phyloP scores from a whole-genome alignment of 352 stramenopile genomes.

The Phytophthora pluvialis region DNA sequence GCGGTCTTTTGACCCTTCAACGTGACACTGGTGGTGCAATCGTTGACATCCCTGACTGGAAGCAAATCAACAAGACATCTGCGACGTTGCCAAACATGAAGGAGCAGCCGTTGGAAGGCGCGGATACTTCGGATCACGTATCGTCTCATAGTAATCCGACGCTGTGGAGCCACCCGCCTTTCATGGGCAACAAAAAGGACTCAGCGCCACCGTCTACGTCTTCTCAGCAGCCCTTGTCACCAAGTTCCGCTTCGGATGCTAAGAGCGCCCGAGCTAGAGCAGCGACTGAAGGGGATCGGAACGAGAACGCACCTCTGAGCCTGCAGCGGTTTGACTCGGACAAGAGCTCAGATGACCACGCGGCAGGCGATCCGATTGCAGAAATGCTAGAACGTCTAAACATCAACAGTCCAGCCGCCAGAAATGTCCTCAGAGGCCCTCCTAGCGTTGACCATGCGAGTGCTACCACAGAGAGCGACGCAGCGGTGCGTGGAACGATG shows the following conservation, averaged over 20 bases:
- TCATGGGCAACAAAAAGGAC: slow-evolving; percentile 48
- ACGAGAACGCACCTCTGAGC: slow-evolving; percentile 12
- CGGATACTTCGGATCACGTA: slow-evolving; percentile 39
- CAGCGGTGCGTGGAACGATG: slow-evolving; percentile 29
- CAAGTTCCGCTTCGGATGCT: slow-evolving; percentile 22
- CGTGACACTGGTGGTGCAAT: slow-evolving; percentile 54
- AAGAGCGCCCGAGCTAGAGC: slow-evolving; percentile 21
- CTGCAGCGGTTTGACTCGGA: slow-evolving; percentile 39
- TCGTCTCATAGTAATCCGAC: slow-evolving; percentile 67
- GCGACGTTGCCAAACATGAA: slow-evolving; percentile 62
- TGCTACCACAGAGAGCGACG: slow-evolving; percentile 36
- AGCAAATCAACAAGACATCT: slow-evolving; percentile 62
- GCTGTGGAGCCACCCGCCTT: slow-evolving; percentile 69
- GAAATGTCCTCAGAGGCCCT: slow-evolving; percentile 19
- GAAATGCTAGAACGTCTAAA: slow-evolving; percentile 48
- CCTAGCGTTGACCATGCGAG: slow-evolving; percentile 31
- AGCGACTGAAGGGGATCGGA: slow-evolving; percentile 23
- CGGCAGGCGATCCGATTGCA: slow-evolving; percentile 39
- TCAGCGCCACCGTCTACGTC: slow-evolving; percentile 28
- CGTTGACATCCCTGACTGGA: slow-evolving; percentile 63
- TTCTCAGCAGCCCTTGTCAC: slow-evolving; percentile 36
- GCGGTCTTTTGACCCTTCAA: slow-evolving; percentile 54
- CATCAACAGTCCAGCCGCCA: slow-evolving; percentile 38
- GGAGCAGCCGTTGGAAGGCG: slow-evolving; percentile 37
- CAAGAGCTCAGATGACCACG: slow-evolving; percentile 29